Evolutionary conservation across 768 basidiomycete species (phyloP), one percentile per base, ranked within the genome.

Genomic region (Rhizopogon roseolus): DNA sequence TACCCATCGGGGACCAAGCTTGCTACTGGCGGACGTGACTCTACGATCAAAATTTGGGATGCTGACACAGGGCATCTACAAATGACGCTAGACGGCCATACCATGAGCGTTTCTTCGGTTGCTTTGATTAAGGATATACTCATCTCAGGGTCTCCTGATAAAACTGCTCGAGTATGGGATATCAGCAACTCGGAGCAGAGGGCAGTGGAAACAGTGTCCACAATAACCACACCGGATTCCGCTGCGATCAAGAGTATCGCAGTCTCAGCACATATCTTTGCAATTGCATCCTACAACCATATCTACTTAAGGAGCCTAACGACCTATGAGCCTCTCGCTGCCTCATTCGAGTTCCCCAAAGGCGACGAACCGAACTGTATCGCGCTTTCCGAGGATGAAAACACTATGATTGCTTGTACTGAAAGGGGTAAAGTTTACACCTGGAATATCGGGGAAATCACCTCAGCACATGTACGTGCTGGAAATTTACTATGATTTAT

Each of bases 41-140:
- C 36, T 1, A 60, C 61, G 13, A 52, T 66, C 2, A 53, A 61
- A 19, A 41, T 66, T 9, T 68, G 66, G 66, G 51, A 54, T 43
- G 54, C 28, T 22, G 13, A 4, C 4, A n/a, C 29, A 16, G 27
- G 41, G n/a, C 2, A 1, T 13, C 27, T 34, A 13, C 44, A 45
- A 11, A 10, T n/a, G 29, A 45, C 28, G n/a, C 28, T 45, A 17
- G 0, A n/a, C 28, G 50, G 39, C 14, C 50, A 51, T 8, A 29
- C 27, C 3, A 29, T 28, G 28, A 4, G 29, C 1, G 40, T 51
- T 7, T 51, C 41, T 19, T 51, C 50, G 9, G 39, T 51, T 19
- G 41, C 16, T 42, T 51, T 32, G 38, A 41, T 27, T 5, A 39
- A 28, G 16, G 50, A 51, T 44, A 19, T 14, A 14, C 5, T 44